These are phyloP conservation scores for Tylopilus felleus DNA, from an alignment of 768 basidiomycete species.

Conservation along the genomic window DNA sequence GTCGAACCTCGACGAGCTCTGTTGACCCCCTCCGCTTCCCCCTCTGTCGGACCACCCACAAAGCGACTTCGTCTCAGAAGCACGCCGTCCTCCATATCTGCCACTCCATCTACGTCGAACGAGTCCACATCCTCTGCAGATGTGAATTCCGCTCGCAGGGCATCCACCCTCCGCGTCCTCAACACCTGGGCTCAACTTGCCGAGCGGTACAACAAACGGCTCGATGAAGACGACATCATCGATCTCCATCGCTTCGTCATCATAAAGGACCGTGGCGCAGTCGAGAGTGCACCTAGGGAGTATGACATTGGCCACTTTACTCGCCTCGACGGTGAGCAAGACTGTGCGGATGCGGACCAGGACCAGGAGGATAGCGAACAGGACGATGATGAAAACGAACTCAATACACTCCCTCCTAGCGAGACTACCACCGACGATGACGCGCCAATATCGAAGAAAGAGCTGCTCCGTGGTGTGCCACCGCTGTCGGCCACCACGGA, in stretches of 20 bases:
- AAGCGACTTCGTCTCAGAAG: conserved; percentile 51
- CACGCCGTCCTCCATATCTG: conserved; percentile 43
- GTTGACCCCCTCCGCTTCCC: conserved; percentile 28
- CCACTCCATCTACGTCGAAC: conserved; percentile 29
- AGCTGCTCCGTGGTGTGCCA: conserved; percentile 37
- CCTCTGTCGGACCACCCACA: conserved; percentile 34
- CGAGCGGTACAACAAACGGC: conserved; percentile 58
- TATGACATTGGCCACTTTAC: conserved; percentile 54
- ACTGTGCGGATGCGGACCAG: conserved; percentile 36
- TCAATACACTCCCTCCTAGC: conserved; percentile 47
- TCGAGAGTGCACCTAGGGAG: conserved; percentile 41
- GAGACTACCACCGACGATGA: conserved; percentile 26
- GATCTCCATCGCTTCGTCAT: conserved; percentile 60
- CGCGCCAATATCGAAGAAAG: conserved; percentile 31
- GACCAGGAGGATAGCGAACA: conserved; percentile 47
- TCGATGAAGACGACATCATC: conserved; percentile 80
- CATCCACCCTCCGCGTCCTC: conserved; percentile 49
- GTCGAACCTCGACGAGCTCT: conserved; percentile 13
- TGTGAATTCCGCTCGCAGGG: conserved; percentile 53
- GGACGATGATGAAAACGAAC: conserved; percentile 55
- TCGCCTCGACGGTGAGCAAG: conserved; percentile 37
- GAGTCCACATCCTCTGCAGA: conserved; percentile 34
- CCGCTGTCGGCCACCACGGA: conserved; percentile 47
- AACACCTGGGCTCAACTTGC: conserved; percentile 67
- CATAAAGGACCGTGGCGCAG: conserved; percentile 67